Conservation (phyloP, 805 yeast species). For the Brettanomyces custersianus region DNA sequence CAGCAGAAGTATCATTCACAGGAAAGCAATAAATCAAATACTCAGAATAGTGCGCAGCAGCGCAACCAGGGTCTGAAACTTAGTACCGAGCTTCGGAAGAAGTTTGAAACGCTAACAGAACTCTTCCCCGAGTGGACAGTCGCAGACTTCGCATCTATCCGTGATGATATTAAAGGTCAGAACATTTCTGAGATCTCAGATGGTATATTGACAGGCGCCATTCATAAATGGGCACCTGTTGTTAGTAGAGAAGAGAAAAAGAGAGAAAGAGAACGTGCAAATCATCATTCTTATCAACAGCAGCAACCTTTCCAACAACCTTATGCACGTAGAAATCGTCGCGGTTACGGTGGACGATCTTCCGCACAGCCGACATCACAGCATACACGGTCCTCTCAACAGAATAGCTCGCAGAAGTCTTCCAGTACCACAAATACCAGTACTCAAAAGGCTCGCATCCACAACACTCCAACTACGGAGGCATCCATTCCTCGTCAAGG, state of each 20-base stretch:
- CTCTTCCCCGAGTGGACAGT: constrained; percentile 92
- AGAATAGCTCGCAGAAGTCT: background rate
- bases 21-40: too few relatives aligned
- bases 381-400: background rate
- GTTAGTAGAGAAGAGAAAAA: constrained; percentile 55
- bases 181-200: constrained; percentile 76
- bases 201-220: constrained; percentile 84
- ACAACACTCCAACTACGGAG: constrained; percentile 5
- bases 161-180: constrained; percentile 55
- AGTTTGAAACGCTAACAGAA: constrained; percentile 57
- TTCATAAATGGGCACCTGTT: constrained; percentile 90
- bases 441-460: background rate
- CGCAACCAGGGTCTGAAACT: background rate
- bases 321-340: background rate
- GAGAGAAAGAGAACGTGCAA: constrained; percentile 18
- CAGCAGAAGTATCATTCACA: too few relatives aligned
- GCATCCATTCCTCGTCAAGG: constrained; percentile 14
- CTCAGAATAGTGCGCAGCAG: too few relatives aligned
- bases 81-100: constrained; percentile 9
- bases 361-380: background rate
- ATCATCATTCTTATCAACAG: background rate
- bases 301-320: background rate
- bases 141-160: constrained; percentile 71
- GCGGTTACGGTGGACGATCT: background rate
- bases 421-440: background rate